Base-by-base conservation (phyloP, 2,329 filamentous ascomycete species). In the Colletotrichum tropicale region DNA sequence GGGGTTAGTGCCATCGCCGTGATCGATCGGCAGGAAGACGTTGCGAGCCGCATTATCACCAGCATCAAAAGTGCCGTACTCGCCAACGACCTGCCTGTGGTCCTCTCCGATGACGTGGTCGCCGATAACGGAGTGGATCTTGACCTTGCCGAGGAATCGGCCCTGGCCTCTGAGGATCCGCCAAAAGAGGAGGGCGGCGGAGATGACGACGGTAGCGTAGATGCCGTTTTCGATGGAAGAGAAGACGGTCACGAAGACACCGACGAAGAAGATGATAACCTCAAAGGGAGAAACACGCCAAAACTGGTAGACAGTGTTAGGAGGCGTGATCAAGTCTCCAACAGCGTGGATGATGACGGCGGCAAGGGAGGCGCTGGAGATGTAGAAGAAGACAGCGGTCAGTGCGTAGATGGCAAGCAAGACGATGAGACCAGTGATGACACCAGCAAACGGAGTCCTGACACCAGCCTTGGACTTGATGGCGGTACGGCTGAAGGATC, bases 391-490 rank as follows among this genome's bases (percentile, higher is more conserved):
- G 32, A 98, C 93, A 0, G 93, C 92, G 0, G 96, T 93, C 65
- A 98, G 87, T 13, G 95, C 94, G 81, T 98, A 98, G 77, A 98
- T 95, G 43, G 97, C 96, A 10, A 98, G 87, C 0, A 98, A 89
- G 6, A 98, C 96, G 16, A 98, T 90, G 16, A 94, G 70, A 0
- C 94, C 96, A 9, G 96, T 98, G 78, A 98, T 94, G 56, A 98
- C 90, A 85, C 97, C 96, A 18, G 95, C 96, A 71, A 98, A 92
- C 1, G 96, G 96, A 1, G 96, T 98, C 28, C 95, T 93, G 6
- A 98, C 96, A 81, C 97, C 97, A 66, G 97, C 96, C 85, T 98
- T 98, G 6, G 96, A 97, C 85, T 98, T 98, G 86, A 98, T 98
- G 69, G 97, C 96, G 32, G 97, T 98, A 76, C 97, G 93, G 43